phyloP scores from a whole-genome alignment of 192 early-diverging fungal genomes.

The Backusella liffmaniae region DNA sequence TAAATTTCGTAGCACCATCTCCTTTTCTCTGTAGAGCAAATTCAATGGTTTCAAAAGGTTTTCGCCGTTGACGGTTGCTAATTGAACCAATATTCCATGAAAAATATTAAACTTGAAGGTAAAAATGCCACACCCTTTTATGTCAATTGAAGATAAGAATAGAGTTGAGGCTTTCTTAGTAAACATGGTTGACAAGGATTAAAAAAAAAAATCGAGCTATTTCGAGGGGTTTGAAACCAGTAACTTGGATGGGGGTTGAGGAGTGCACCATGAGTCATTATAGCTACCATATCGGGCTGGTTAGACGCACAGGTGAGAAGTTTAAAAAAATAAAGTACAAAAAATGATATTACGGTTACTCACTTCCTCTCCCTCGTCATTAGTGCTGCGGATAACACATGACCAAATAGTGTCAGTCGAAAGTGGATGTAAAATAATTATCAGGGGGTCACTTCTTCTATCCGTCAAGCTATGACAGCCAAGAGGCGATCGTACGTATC shows the following conservation, averaged over 20 bases:
- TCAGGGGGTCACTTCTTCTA: not conserved
- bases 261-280: not conserved
- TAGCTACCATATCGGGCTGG: not conserved
- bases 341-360: not conserved
- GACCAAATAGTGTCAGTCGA: not conserved
- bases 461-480: not conserved
- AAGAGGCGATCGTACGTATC: not conserved
- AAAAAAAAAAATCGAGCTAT: not conserved
- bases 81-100: not conserved
- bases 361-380: not conserved
- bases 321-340: not conserved
- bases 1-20: not conserved
- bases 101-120: not conserved
- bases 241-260: not conserved
- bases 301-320: not conserved
- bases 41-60: not conserved
- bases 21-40: not conserved
- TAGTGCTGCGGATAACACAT: not conserved
- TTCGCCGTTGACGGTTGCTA: not conserved
- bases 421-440: not conserved
- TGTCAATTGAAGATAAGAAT: not conserved
- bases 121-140: not conserved
- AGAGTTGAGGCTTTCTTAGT: not conserved
- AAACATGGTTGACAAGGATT: not conserved
- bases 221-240: not conserved